These are phyloP conservation scores for Dothideomycetidae sp. DNA, from an alignment of 2,329 filamentous ascomycete genomes.

Conservation along the genomic window DNA sequence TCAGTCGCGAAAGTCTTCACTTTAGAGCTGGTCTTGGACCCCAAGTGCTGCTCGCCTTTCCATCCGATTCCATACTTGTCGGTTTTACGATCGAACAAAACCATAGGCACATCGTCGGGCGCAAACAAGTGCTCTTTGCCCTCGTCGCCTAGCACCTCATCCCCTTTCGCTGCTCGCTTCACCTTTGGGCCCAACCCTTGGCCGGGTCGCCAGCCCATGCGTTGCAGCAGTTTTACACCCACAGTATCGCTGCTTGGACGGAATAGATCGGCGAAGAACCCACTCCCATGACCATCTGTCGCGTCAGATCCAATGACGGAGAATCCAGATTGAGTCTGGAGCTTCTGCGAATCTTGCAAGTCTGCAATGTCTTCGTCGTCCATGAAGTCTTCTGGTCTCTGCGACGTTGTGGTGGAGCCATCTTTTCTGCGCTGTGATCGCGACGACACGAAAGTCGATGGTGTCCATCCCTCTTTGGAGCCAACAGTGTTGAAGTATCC, in stretches of 20 bases:
- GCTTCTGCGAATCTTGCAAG: constrained; percentile 58
- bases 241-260: constrained; percentile 64
- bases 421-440: constrained; percentile 61
- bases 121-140: constrained; percentile 57
- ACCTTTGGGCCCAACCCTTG: constrained; percentile 87
- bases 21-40: constrained; percentile 13
- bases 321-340: constrained; percentile 62
- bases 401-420: constrained; percentile 26
- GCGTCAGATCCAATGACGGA: constrained; percentile 58
- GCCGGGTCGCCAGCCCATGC: constrained; percentile 92
- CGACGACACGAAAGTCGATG: constrained; percentile 82
- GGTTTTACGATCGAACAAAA: constrained; percentile 49
- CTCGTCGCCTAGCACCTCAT: constrained; percentile 28
- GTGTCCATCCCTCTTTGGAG: constrained; percentile 95
- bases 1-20: constrained; percentile 5
- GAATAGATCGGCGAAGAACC: constrained; percentile 57
- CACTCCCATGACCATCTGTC: constrained; percentile 37
- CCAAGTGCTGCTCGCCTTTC: constrained; percentile 42
- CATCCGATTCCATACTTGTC: constrained; percentile 60
- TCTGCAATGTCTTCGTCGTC: constrained; percentile 91
- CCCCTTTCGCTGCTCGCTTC: constrained; percentile 56
- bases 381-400: constrained; percentile 86
- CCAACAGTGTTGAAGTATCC: constrained; percentile 98
- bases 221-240: constrained; percentile 69
- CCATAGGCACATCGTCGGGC: constrained; percentile 62